These are phyloP conservation scores for Tuber melanosporum DNA, from an alignment of 495 filamentous ascomycete genomes.

Conservation along the genomic window DNA sequence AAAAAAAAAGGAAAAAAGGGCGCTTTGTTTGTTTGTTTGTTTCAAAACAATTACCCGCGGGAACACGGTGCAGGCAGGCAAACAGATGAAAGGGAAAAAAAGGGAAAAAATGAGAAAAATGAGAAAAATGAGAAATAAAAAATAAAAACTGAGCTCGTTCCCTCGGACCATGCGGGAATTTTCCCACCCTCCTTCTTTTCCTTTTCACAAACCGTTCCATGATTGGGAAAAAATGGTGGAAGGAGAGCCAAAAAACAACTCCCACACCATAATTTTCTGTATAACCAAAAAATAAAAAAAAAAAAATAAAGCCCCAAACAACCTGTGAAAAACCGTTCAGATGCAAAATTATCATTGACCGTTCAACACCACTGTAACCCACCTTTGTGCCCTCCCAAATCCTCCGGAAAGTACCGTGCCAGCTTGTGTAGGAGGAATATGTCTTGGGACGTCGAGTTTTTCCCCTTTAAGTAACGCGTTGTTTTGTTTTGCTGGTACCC, in stretches of 20 bases:
- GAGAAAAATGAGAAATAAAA: not conserved
- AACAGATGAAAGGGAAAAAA: not conserved
- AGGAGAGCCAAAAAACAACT: not conserved
- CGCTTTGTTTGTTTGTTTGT: slow-evolving; percentile 5
- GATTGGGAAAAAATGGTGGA: not conserved
- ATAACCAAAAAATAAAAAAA: not conserved
- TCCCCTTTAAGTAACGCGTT: too few relatives aligned
- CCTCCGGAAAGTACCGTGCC: not conserved
- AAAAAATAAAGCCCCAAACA: not conserved
- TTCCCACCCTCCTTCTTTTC: not conserved
- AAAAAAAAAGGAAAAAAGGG: not conserved
- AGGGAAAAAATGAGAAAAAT: not conserved
- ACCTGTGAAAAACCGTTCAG: not conserved
- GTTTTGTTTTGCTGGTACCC: too few relatives aligned
- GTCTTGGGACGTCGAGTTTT: too few relatives aligned
- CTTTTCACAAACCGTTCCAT: not conserved
- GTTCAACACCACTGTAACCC: not conserved
- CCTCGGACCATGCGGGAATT: not conserved
- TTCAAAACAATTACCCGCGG: slow-evolving; percentile 3
- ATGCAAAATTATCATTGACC: not conserved
- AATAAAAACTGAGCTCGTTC: not conserved
- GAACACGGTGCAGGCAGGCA: not conserved
- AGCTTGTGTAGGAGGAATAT: too few relatives aligned
- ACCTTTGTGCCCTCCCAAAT: too few relatives aligned
- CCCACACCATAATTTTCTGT: not conserved